Percentiles rank a stretch among this genome's conserved stretches.
These are phyloP conservation scores for Lichina pygmaea DNA, from an alignment of 495 filamentous ascomycete genomes.

Conservation along the genomic window DNA sequence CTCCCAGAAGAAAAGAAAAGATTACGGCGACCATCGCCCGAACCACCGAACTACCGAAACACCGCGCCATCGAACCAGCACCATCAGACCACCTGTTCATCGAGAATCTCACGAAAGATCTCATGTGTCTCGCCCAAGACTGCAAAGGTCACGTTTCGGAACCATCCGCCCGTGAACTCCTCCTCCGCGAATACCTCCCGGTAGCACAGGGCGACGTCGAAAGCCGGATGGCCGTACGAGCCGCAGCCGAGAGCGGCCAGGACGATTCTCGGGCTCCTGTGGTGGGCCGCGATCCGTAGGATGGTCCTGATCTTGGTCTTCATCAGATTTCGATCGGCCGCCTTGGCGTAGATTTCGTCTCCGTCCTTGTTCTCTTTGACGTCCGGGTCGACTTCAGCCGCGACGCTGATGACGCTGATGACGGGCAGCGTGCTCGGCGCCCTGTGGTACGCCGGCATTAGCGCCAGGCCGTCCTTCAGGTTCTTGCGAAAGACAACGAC, in stretches of 20 bases:
- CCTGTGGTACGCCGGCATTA: conserved; percentile 10
- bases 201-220: conserved; percentile 34
- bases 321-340: conserved; percentile 20
- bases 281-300: conserved; percentile 23
- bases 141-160: conserved; percentile 17
- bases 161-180: conserved; percentile 29
- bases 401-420: conserved; percentile 29
- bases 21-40: conserved; percentile 1
- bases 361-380: conserved; percentile 1
- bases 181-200: conserved; percentile 24
- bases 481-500: conserved; percentile 27
- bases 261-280: conserved; percentile 25
- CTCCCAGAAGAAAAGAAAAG: too few relatives aligned
- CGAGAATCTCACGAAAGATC: conserved; percentile 5
- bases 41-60: too few relatives aligned
- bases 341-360: conserved; percentile 1
- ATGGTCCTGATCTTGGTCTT: conserved; percentile 29
- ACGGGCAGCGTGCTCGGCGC: conserved; percentile 14
- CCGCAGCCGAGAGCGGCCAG: conserved; percentile 45
- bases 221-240: conserved; percentile 29
- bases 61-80: conserved; percentile 17
- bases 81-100: conserved; percentile 25
- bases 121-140: conserved; percentile 8
- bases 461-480: conserved; percentile 13
- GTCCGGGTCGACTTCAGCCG: conserved; percentile 20